phyloP scores from a whole-genome alignment of 805 yeast genomes.

The Hanseniaspora valbyensis region DNA sequence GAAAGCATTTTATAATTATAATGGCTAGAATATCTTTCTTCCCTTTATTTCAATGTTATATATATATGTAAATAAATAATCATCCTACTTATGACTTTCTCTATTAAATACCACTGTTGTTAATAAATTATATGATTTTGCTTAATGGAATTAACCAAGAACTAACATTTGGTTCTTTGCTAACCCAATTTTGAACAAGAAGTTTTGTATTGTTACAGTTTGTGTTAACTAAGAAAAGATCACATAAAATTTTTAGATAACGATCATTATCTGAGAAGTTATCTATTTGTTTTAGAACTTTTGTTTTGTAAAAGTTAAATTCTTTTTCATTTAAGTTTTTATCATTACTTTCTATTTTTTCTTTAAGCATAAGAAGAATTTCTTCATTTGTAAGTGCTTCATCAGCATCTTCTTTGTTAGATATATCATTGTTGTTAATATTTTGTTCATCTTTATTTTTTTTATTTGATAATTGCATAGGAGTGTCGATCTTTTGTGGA shows the following conservation, averaged over 20 bases:
- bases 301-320: conserved; percentile 1
- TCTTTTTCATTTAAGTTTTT: conserved; percentile 7
- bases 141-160: conserved; percentile 10
- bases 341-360: neutral
- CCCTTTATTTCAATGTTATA: too few species aligned
- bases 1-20: too few species aligned
- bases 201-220: neutral
- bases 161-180: conserved; percentile 10
- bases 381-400: neutral
- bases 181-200: conserved; percentile 9
- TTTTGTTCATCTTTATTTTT: neutral
- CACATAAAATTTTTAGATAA: conserved; percentile 5
- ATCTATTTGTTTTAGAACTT: neutral
- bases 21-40: too few species aligned
- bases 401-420: neutral
- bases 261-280: neutral
- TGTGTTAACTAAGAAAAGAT: neutral
- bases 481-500: neutral
- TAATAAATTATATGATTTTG: conserved; percentile 4
- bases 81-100: too few species aligned
- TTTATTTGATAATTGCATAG: too few species aligned
- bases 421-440: neutral
- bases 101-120: too few species aligned
- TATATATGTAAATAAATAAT: too few species aligned
- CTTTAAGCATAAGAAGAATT: neutral